Evolutionary conservation across 495 filamentous ascomycete genomes (phyloP), one percentile per base, ranked within the genome.

Genomic region (Cercophora newfieldiana): DNA sequence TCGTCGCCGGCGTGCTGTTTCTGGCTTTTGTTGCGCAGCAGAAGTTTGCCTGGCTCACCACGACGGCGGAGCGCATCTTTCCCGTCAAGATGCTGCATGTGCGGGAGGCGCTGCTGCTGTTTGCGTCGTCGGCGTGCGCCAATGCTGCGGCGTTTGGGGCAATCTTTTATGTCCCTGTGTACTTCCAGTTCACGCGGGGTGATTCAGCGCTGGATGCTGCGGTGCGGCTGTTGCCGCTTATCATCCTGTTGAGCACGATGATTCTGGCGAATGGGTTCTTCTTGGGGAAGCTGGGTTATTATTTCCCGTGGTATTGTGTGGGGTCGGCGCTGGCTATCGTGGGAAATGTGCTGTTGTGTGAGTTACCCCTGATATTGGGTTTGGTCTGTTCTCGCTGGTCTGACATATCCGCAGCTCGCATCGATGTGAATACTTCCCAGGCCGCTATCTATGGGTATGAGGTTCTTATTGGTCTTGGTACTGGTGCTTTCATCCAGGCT

Each of bases 161-260:
- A 14, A 72, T 81, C 63, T 84, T 81, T 59, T 80, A 80, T 66
- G 78, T 83, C 30, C 88, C 87, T 0, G 65, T 88, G 29, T 87
- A 81, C 75, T 90, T 88, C 72, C 84, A 86, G 64, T 90, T 89
- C 71, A 78, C 78, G 2, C 73, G 73, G 5, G 77, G 72, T 18
- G 85, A 88, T 64, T 70, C 69, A 0, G 79, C 84, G 6, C 67
- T 87, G 7, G 64, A 73, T 48, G 75, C 86, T 1, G 85, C 79
- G 1, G 85, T 89, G 0, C 79, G 83, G 10, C 75, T 89, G 2
- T 78, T 90, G 2, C 88, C 89, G 6, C 86, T 85, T 63, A 79
- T 89, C 54, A 53, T 79, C 50, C 53, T 86, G 3, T 68, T 83
- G 55, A 80, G 87, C 28, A 72, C 79, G 63, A 68, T 74, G 29